Evolutionary conservation across 495 filamentous ascomycete genomes (phyloP).

Genomic region (Penicillium daleae): DNA sequence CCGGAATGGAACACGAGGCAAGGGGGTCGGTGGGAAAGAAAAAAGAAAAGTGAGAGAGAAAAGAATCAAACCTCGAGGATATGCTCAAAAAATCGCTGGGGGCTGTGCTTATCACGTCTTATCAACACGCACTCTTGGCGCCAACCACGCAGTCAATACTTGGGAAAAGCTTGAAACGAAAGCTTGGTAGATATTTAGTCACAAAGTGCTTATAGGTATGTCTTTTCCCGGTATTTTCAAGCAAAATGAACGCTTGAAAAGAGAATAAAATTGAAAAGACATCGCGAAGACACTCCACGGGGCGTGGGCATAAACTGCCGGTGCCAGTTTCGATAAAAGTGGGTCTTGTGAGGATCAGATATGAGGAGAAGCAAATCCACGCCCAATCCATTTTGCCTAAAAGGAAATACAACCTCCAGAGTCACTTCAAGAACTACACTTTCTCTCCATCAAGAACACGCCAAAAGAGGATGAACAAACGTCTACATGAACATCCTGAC

Average conservation of each 20-base stretch:
- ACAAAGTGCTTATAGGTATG: background rate
- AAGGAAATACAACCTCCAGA: background rate
- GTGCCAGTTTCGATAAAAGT: background rate
- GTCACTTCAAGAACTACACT: background rate
- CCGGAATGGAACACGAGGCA: conserved; percentile 5
- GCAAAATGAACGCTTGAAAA: background rate
- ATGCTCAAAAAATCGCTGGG: background rate
- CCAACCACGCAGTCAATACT: background rate
- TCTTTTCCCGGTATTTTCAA: background rate
- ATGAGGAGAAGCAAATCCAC: background rate
- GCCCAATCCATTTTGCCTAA: conserved; percentile 1
- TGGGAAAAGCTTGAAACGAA: background rate
- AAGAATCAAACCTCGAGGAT: background rate
- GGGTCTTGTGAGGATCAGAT: background rate
- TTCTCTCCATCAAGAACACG: background rate
- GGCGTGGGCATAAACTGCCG: background rate
- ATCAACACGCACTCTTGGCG: conserved; percentile 8
- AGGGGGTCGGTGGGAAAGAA: conserved; percentile 1
- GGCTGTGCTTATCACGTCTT: background rate
- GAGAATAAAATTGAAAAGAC: background rate
- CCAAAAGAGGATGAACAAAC: background rate
- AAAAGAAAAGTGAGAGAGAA: background rate
- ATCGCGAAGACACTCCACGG: background rate
- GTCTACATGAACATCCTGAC: background rate
- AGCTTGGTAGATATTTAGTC: background rate